phyloP scores from a whole-genome alignment of 1,284 basidiomycete species.

The Pseudozyma tsukubaensis region DNA sequence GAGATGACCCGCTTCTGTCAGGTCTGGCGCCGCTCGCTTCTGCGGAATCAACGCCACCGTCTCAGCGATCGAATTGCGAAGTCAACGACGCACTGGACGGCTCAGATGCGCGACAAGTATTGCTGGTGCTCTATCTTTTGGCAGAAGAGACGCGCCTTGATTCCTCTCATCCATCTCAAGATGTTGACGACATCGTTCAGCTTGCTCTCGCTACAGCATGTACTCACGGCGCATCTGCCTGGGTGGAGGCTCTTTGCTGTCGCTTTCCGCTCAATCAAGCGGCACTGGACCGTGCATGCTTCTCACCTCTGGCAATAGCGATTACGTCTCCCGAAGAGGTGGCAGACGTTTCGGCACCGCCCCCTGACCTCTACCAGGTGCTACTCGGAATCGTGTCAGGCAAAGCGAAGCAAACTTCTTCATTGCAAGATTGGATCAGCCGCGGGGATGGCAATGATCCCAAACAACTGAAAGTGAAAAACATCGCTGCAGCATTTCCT shows the following conservation, averaged over 20 bases:
- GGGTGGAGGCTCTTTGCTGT: conserved; percentile 16
- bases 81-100: neutral
- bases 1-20: conserved; percentile 18
- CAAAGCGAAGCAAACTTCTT: neutral
- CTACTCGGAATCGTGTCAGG: conserved; percentile 14
- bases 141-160: conserved; percentile 51
- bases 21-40: conserved; percentile 12
- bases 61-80: neutral
- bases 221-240: neutral
- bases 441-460: neutral
- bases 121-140: conserved; percentile 48
- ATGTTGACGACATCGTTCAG: conserved; percentile 4
- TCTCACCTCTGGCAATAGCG: neutral
- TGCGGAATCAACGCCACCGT: neutral
- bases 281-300: too few relatives aligned
- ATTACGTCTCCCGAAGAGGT: neutral
- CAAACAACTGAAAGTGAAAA: too few relatives aligned
- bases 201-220: conserved; percentile 7
- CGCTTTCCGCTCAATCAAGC: conserved; percentile 4
- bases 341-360: neutral
- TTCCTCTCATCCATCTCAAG: conserved; percentile 4
- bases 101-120: conserved; percentile 8
- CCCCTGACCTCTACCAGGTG: conserved; percentile 15
- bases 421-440: conserved; percentile 16
- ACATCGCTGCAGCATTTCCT: conserved; percentile 13